Conservation (phyloP, 2,329 filamentous ascomycete genomes). For the Paraconiothyrium sp. region DNA sequence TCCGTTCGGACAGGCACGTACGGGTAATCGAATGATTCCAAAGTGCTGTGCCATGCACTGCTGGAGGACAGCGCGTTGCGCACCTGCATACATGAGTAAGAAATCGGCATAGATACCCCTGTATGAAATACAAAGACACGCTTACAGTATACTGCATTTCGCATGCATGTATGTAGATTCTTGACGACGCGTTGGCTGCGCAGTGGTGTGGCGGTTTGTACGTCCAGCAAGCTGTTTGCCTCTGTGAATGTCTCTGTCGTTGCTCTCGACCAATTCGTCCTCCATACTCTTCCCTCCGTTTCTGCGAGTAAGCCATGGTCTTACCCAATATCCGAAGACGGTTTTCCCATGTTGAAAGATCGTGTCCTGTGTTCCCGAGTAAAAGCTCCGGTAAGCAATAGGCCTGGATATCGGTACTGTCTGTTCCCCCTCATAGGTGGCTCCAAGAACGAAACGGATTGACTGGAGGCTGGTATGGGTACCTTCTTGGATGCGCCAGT, state of each 20-base stretch:
- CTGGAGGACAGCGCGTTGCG: conserved; percentile 4
- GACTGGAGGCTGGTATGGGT: too few relatives aligned
- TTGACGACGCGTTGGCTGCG: background rate
- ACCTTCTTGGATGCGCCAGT: too few relatives aligned
- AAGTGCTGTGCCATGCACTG: background rate
- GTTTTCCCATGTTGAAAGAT: too few relatives aligned
- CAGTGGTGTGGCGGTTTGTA: conserved; percentile 1
- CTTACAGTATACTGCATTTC: conserved; percentile 10
- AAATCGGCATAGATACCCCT: conserved; percentile 12
- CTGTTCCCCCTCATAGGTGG: too few relatives aligned
- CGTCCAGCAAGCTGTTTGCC: background rate
- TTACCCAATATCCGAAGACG: background rate
- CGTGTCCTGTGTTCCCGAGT: too few relatives aligned
- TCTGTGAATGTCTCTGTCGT: background rate
- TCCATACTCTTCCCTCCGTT: background rate
- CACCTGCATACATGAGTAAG: conserved; percentile 9
- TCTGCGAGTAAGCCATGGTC: background rate
- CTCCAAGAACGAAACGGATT: too few relatives aligned
- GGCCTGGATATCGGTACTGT: too few relatives aligned
- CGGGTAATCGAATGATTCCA: background rate
- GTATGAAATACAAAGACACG: conserved; percentile 4
- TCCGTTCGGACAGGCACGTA: background rate
- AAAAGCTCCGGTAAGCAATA: too few relatives aligned
- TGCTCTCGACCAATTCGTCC: background rate
- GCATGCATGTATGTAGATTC: conserved; percentile 10